Evolutionary conservation across 352 stramenopile genomes (phyloP), one percentile per base, ranked within the genome.

Genomic region (Hyaloperonospora brassicae): DNA sequence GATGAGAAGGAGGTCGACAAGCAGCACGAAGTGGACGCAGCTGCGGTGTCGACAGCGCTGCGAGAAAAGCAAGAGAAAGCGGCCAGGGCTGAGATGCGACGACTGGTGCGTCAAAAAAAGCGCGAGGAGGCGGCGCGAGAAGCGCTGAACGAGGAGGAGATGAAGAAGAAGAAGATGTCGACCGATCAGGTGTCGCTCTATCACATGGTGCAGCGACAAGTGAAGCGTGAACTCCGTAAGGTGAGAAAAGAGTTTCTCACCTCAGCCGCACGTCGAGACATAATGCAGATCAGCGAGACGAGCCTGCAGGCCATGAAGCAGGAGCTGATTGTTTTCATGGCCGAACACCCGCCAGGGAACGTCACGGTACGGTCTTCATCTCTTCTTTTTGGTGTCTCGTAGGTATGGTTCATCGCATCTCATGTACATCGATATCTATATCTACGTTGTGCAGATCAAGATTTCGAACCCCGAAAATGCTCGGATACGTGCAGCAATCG

Each of bases 281-380:
- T 89, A 31, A 70, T 89, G 50, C 66, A 80, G 40, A 55, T 89
- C 27, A 89, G 76, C 10, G 79, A 89, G 47, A 83, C 68, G 44
- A 84, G 70, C 58, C 27, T 87, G 22, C 70, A 85, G 39, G 73
- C 79, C 9, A 71, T 89, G 46, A 84, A 87, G 51, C 62, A 70
- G 12, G 73, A 83, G 45, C 60, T 89, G 40, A 76, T 79, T 35
- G 63, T 67, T 12, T 89, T 87, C 45, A 73, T 89, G 66, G 58
- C 57, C 2, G 61, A 69, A 21, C 64, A 77, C 10, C 68, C 70
- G 41, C 76, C 79, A 12, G 66, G 67, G 17, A 76, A 78, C 39
- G 59, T 68, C 2, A 55, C 69, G 66, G 78, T 85, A 64, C 47
- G 59, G 44, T 39, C 10, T 52, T 7, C 21, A 30, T 10, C 2